These are phyloP conservation scores for Rosa rugosa DNA, from an alignment of 306 rosid species.

Conservation along the genomic window DNA sequence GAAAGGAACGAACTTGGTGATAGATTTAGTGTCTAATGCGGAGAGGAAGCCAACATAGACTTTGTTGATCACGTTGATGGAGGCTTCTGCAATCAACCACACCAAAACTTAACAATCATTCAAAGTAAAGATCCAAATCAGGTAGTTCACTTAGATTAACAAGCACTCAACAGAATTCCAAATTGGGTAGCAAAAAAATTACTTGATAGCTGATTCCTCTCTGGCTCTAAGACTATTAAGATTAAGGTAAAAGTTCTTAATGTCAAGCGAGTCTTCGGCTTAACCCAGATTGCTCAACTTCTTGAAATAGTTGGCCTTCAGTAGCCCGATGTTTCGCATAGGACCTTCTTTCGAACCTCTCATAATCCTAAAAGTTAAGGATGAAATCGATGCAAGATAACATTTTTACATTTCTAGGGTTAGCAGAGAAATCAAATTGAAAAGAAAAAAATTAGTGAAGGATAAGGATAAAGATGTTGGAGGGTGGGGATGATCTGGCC, in stretches of 20 bases:
- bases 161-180: no score
- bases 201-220: conserved; percentile 78
- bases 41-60: conserved; percentile 69
- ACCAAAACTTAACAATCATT: no score
- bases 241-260: conserved; percentile 53
- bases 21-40: conserved; percentile 68
- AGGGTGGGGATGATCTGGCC: conserved; percentile 74
- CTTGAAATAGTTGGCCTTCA: no score
- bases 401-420: conserved; percentile 16
- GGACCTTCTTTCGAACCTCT: no score
- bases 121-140: not conserved
- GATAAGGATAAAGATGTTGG: conserved; percentile 71
- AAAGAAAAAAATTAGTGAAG: conserved; percentile 12
- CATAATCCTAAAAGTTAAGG: not conserved
- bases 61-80: conserved; percentile 48
- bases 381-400: not conserved
- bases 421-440: not conserved
- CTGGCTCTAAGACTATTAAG: conserved; percentile 59
- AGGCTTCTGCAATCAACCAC: conserved; percentile 15
- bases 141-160: not conserved
- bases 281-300: conserved; percentile 44
- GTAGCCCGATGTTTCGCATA: no score
- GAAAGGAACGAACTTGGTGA: conserved; percentile 60
- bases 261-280: conserved; percentile 72
- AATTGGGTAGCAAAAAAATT: not conserved